phyloP scores from a whole-genome alignment of 2,329 filamentous ascomycete species.

The Verruconis gallopava region DNA sequence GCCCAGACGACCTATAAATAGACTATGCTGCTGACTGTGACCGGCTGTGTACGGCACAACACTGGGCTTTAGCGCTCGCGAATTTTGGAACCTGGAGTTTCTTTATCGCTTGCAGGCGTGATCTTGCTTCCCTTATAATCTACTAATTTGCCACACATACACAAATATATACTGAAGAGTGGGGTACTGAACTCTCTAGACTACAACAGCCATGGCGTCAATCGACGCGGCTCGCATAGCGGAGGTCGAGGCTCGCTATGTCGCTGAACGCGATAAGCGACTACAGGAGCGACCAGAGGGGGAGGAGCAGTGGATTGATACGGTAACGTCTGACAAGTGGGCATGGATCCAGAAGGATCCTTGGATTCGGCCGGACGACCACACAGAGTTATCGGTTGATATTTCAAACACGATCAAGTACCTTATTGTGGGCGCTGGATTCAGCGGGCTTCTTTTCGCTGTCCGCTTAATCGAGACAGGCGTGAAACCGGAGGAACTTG shows the following conservation, averaged over 20 bases:
- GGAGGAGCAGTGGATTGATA: background rate
- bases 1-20: too few relatives aligned
- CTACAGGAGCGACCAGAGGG: background rate
- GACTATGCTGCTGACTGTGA: too few relatives aligned
- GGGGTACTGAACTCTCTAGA: too few relatives aligned
- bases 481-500: constrained; percentile 22
- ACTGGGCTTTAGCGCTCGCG: too few relatives aligned
- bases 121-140: too few relatives aligned
- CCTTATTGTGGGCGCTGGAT: constrained; percentile 33
- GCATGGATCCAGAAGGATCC: background rate
- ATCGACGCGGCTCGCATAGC: background rate
- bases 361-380: background rate
- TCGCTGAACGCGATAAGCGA: constrained; percentile 1
- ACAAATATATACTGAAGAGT: too few relatives aligned
- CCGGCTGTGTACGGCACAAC: too few relatives aligned
- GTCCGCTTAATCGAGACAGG: constrained; percentile 28
- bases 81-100: too few relatives aligned
- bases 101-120: too few relatives aligned
- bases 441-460: constrained; percentile 30
- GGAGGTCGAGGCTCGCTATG: background rate
- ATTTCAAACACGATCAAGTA: background rate
- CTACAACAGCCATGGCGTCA: too few relatives aligned
- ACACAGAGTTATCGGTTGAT: background rate
- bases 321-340: background rate
- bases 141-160: too few relatives aligned